Base-by-base conservation (phyloP, 2,329 filamentous ascomycete genomes). In the Zymoseptoria passerinii region DNA sequence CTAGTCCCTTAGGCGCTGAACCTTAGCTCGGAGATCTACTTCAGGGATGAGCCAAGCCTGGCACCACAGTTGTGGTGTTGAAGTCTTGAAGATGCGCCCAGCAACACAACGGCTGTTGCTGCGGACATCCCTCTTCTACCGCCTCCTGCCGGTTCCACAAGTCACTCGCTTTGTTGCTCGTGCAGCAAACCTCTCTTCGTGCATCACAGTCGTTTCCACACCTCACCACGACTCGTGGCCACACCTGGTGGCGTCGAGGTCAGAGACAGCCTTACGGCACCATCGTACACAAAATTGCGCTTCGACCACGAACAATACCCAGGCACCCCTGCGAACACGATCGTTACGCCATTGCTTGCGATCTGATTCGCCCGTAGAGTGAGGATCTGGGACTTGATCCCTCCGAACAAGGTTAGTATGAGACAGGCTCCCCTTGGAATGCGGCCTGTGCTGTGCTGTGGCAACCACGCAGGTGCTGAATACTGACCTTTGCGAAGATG, bases 401-500 rank as follows among this genome's bases (percentile, higher is more conserved):
- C 35, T 16, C 35, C 35, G 3, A 44, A 44, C 35, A 44, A 44
- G 35, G 35, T 44, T 44, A 44, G 35, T 44, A 44, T 44, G 35
- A 44, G 35, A 44, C 35, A 44, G 35, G 35, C 35, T n/a, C 35
- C 10, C 35, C 35, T 44, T 44, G 35, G 35, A 44, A 44, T 44
- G 35, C 35, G 35, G 35, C 35, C 35, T 44, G 35, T 44, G 35
- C 35, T 44, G 35, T 44, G 35, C 35, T 44, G 35, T 44, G 35
- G 35, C 35, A 44, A 44, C 35, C 10, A 44, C 16, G 35, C 35
- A 44, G 13, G 16, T 44, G 35, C 35, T 44, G 35, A 16, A 16
- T 44, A 44, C 35, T 44, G 49, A 50, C 19, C 23, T 50, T 27
- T 27, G 49, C 49, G 49, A 50, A 50, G 44, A 65, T 65, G 63